These are phyloP conservation scores for Houttuynia cordata DNA, from an alignment of 164 flowering plant species.

Conservation along the genomic window DNA sequence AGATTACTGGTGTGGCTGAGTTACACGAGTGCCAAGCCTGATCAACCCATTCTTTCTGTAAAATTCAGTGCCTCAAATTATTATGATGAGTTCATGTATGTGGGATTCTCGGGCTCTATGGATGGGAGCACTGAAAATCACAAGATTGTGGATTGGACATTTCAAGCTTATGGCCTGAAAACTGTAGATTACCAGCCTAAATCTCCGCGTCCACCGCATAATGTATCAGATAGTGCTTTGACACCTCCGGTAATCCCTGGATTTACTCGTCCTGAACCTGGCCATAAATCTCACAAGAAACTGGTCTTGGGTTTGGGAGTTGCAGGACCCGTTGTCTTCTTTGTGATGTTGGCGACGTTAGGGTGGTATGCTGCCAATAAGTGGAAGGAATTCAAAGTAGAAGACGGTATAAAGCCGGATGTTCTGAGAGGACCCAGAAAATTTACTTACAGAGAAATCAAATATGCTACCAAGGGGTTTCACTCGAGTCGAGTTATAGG, in stretches of 20 bases:
- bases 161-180: slow-evolving; percentile 37
- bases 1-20: slow-evolving; percentile 50
- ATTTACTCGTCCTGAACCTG: slow-evolving; percentile 16
- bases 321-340: slow-evolving; percentile 40
- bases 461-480: slow-evolving; percentile 20
- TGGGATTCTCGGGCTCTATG: slow-evolving; percentile 77
- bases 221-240: slow-evolving; percentile 43
- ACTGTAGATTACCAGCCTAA: slow-evolving; percentile 11
- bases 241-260: slow-evolving; percentile 14
- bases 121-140: slow-evolving; percentile 88
- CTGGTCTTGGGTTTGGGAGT: slow-evolving; percentile 56
- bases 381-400: slow-evolving; percentile 21
- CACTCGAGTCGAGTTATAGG: slow-evolving; percentile 18
- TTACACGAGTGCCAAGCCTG: slow-evolving; percentile 43
- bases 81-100: slow-evolving; percentile 41
- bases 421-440: slow-evolving; percentile 51
- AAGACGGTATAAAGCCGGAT: slow-evolving; percentile 35
- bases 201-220: slow-evolving; percentile 27
- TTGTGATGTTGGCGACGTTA: slow-evolving; percentile 25
- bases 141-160: slow-evolving; percentile 53
- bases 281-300: slow-evolving; percentile 18
- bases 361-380: slow-evolving; percentile 48
- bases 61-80: slow-evolving; percentile 41
- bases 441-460: slow-evolving; percentile 54
- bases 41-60: slow-evolving; percentile 32